Conservation (phyloP, 352 stramenopile genomes). For the Globisporangium middletonii region DNA sequence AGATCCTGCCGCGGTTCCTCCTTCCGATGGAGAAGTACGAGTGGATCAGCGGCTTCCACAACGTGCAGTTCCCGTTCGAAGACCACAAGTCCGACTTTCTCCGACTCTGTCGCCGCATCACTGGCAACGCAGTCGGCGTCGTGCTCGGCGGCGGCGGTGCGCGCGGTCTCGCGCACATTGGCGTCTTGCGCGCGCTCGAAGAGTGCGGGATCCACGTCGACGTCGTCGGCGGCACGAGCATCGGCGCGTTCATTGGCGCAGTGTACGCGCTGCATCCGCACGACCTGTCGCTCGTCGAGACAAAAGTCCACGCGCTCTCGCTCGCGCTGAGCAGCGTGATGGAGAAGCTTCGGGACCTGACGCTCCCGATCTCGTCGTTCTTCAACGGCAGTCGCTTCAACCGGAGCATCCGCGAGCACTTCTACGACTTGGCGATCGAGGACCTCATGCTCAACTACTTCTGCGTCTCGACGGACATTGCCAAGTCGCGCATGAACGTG, state of each 20-base stretch:
- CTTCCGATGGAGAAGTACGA: slow-evolving; percentile 82
- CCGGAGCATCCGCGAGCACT: slow-evolving; percentile 55
- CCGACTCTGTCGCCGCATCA: slow-evolving; percentile 87
- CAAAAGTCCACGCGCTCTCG: slow-evolving; percentile 53
- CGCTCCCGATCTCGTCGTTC: slow-evolving; percentile 84
- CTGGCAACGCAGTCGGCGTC: slow-evolving; percentile 89
- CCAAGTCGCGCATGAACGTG: slow-evolving; percentile 82
- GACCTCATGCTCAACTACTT: slow-evolving; percentile 93
- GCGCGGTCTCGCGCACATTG: slow-evolving; percentile 91
- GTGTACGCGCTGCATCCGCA: slow-evolving; percentile 78
- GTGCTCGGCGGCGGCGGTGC: slow-evolving; percentile 93
- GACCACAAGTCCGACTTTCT: slow-evolving; percentile 72
- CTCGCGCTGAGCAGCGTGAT: slow-evolving; percentile 58
- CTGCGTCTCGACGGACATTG: slow-evolving; percentile 90
- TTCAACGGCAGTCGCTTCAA: slow-evolving; percentile 88
- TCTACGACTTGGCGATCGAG: slow-evolving; percentile 78
- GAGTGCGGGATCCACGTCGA: slow-evolving; percentile 92
- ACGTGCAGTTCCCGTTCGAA: slow-evolving; percentile 75
- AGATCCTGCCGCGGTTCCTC: slow-evolving; percentile 60
- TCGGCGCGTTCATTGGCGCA: slow-evolving; percentile 81
- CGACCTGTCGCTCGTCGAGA: slow-evolving; percentile 48
- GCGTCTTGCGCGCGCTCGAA: slow-evolving; percentile 89
- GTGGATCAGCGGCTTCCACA: slow-evolving; percentile 84
- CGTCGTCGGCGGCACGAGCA: slow-evolving; percentile 91
- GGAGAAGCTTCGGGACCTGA: slow-evolving; percentile 80